Evolutionary conservation across 1,139 yeast species (phyloP).

Genomic region (Yamadazyma mexicana): DNA sequence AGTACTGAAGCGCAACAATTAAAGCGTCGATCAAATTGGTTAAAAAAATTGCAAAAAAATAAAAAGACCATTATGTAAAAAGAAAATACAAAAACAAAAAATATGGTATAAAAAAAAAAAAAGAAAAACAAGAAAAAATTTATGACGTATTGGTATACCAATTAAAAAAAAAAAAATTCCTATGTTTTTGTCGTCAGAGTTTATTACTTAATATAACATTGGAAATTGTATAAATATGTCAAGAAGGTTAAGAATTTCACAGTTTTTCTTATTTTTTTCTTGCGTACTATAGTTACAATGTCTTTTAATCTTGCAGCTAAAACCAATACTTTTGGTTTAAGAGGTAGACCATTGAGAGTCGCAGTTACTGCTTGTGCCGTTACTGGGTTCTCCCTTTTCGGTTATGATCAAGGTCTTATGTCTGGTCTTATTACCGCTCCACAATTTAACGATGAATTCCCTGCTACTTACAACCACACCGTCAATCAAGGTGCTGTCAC

Average conservation of each 20-base stretch:
- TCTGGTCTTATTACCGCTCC: slow-evolving; percentile 66
- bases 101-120: neutral
- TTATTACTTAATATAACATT: neutral
- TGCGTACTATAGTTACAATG: slow-evolving; percentile 10
- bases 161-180: too few relatives aligned
- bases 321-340: slow-evolving; percentile 46
- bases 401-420: slow-evolving; percentile 80
- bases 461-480: slow-evolving; percentile 43
- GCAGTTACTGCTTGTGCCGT: slow-evolving; percentile 59
- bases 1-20: too few relatives aligned
- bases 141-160: slow-evolving; percentile 5
- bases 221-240: slow-evolving; percentile 4
- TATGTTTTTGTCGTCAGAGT: slow-evolving; percentile 3
- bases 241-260: neutral
- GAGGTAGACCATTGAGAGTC: slow-evolving; percentile 41
- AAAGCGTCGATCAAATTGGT: too few relatives aligned
- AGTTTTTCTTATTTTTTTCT: slow-evolving; percentile 7
- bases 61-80: neutral
- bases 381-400: slow-evolving; percentile 65
- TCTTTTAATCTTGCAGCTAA: slow-evolving; percentile 32
- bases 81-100: neutral
- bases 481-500: slow-evolving; percentile 69
- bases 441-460: slow-evolving; percentile 58
- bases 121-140: neutral
- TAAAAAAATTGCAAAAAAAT: too few relatives aligned